Conservation (phyloP, 2,329 filamentous ascomycete genomes). For the Cytospora piceicola region DNA sequence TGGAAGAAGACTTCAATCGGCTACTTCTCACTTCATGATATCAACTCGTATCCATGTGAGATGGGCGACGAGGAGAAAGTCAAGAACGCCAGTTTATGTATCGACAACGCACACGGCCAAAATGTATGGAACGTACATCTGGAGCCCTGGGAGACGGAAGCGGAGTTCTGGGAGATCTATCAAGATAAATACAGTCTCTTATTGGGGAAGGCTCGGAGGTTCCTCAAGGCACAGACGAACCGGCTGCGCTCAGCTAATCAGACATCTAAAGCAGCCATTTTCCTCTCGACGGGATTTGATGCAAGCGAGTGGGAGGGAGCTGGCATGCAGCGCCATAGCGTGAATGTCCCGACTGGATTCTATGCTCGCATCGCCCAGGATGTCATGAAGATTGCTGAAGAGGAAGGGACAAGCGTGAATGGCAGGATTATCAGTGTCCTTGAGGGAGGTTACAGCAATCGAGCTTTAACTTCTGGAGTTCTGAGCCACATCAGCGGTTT, state of each 20-base stretch:
- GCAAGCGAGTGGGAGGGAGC: conserved; percentile 91
- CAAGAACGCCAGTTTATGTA: conserved; percentile 88
- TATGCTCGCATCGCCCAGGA: conserved; percentile 91
- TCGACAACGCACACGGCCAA: conserved; percentile 92
- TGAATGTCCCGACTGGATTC: conserved; percentile 95
- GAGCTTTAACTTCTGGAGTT: conserved; percentile 84
- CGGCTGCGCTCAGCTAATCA: conserved; percentile 63
- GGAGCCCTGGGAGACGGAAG: conserved; percentile 78
- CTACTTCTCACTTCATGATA: conserved; percentile 96
- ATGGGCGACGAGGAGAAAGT: conserved; percentile 92
- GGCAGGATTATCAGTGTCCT: conserved; percentile 90
- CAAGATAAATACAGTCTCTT: conserved; percentile 75
- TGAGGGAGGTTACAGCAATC: conserved; percentile 94
- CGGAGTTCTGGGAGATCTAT: conserved; percentile 90
- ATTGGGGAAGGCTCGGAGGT: conserved; percentile 78
- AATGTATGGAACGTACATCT: conserved; percentile 96
- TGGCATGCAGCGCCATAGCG: conserved; percentile 94
- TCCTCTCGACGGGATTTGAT: conserved; percentile 95
- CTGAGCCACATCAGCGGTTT: conserved; percentile 89
- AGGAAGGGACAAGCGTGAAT: conserved; percentile 76
- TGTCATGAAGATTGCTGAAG: conserved; percentile 78
- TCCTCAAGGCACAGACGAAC: conserved; percentile 73
- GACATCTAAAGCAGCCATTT: conserved; percentile 81
- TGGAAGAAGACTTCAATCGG: conserved; percentile 88
- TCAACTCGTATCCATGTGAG: conserved; percentile 98